Evolutionary conservation across 768 basidiomycete genomes (phyloP).

Genomic region (Hirschioporus abietinus): DNA sequence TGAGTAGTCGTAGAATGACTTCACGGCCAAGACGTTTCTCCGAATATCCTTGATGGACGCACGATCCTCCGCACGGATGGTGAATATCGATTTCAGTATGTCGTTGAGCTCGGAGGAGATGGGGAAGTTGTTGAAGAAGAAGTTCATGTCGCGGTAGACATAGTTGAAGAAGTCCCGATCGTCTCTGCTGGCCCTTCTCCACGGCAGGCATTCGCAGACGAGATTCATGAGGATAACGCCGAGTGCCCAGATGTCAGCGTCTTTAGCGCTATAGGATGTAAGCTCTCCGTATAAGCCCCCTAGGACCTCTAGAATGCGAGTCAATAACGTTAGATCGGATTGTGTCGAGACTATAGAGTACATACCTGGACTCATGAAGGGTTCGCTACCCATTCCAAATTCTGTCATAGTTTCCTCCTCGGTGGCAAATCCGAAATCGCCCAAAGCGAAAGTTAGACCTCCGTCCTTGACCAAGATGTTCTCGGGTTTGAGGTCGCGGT

Average conservation of each 20-base stretch:
- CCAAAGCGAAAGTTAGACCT: conserved; percentile 9
- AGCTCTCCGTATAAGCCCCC: conserved; percentile 8
- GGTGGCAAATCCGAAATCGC: conserved; percentile 30
- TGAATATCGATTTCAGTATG: background rate
- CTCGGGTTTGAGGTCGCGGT: conserved; percentile 50
- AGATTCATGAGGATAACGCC: conserved; percentile 46
- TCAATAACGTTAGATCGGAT: background rate
- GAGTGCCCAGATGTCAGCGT: conserved; percentile 25
- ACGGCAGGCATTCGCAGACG: conserved; percentile 42
- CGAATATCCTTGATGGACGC: background rate
- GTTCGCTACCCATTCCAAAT: conserved; percentile 25
- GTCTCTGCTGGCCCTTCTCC: conserved; percentile 35
- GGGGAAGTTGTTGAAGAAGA: conserved; percentile 1
- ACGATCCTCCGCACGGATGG: background rate
- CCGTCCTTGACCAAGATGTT: conserved; percentile 31
- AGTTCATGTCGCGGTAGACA: background rate
- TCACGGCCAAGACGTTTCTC: background rate
- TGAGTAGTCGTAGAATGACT: background rate
- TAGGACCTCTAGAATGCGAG: conserved; percentile 15
- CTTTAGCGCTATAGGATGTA: conserved; percentile 27
- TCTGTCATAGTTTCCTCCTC: conserved; percentile 15
- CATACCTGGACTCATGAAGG: conserved; percentile 30
- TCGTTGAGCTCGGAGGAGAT: conserved; percentile 1
- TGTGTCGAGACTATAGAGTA: background rate
- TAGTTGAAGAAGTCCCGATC: background rate